Evolutionary conservation across 495 filamentous ascomycete species (phyloP), one percentile per base, ranked within the genome.

Genomic region (Lentithecium fluviatile): DNA sequence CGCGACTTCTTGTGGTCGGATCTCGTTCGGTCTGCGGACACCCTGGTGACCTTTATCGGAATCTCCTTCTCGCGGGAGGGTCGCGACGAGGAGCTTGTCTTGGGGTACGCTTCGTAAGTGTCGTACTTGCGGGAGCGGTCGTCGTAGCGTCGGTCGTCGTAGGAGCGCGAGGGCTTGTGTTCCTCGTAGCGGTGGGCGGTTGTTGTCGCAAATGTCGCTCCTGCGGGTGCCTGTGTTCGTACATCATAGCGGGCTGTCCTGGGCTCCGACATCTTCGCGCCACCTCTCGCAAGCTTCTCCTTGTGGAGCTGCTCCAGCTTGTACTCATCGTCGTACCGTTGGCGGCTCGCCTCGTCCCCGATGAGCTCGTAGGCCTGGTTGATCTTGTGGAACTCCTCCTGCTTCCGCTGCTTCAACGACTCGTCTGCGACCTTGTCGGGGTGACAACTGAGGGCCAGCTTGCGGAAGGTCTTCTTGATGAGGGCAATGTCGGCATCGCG

Each of bases 361-460:
- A 98, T 82, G 13, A 95, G 77, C 74, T 97, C 94, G 72, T 95
- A 98, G 46, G 94, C 90, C 62, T 91, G 82, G 73, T 97, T 93
- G 32, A 97, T 90, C 73, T 86, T 86, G 74, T 97, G 90, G 72
- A 97, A 98, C 75, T 95, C 84, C 56, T 89, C 85, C 56, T 85
- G 81, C 70, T 91, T 94, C 63, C 82, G 75, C 52, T 76, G 77
- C 57, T 86, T 85, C 53, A 81, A 75, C 25, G 86, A 78, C 64
- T 85, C 80, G 61, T 95, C 88, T 67, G 90, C 83, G 49, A 97
- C 83, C 78, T 97, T 97, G 79, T 98, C 94, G 32, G 94, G 94
- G 71, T 98, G 94, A 71, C 85, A 92, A 76, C 90, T 91, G 56
- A 97, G 83, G 52, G 90, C 92, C 23, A 96, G 87, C 75, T 96